Evolutionary conservation across 805 yeast genomes (phyloP).

Genomic region (Geotrichum ghanense): DNA sequence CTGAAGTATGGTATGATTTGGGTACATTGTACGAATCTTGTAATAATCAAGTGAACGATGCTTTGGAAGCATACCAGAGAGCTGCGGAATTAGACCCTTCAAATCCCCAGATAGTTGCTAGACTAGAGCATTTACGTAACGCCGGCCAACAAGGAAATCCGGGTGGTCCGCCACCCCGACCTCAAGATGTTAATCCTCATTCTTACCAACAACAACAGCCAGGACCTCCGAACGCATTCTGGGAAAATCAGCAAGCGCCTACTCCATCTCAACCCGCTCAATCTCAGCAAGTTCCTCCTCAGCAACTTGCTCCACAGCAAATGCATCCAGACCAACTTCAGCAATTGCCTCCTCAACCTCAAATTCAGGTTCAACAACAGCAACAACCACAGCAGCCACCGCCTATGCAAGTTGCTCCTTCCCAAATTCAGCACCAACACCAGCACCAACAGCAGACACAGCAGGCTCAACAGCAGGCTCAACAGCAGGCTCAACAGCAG

Average conservation of each 20-base stretch:
- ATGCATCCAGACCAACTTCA: slow-evolving; percentile 10
- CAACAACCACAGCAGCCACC: slow-evolving; percentile 14
- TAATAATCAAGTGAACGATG: slow-evolving; percentile 89
- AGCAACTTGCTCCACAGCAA: slow-evolving; percentile 13
- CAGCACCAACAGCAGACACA: slow-evolving; percentile 10
- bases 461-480: slow-evolving; percentile 17
- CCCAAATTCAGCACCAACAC: slow-evolving; percentile 10
- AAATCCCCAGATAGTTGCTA: slow-evolving; percentile 86
- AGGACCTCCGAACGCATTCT: slow-evolving; percentile 43
- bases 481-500: slow-evolving; percentile 22
- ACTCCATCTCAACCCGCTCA: slow-evolving; percentile 15
- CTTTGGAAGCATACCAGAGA: slow-evolving; percentile 91
- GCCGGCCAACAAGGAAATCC: slow-evolving; percentile 16
- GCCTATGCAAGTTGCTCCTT: slow-evolving; percentile 7
- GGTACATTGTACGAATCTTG: slow-evolving; percentile 97
- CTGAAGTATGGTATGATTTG: slow-evolving; percentile 97
- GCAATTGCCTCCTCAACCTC: slow-evolving; percentile 14
- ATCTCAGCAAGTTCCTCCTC: slow-evolving; percentile 13
- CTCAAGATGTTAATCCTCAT: slow-evolving; percentile 46
- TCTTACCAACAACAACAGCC: slow-evolving; percentile 35
- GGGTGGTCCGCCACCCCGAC: slow-evolving; percentile 44
- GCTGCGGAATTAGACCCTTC: slow-evolving; percentile 93
- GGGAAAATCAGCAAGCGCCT: slow-evolving; percentile 17
- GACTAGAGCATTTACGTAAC: slow-evolving; percentile 64
- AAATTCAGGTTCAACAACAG: slow-evolving; percentile 11